These are phyloP conservation scores for Hericium rajendrae DNA, from an alignment of 768 basidiomycete genomes.

Conservation along the genomic window DNA sequence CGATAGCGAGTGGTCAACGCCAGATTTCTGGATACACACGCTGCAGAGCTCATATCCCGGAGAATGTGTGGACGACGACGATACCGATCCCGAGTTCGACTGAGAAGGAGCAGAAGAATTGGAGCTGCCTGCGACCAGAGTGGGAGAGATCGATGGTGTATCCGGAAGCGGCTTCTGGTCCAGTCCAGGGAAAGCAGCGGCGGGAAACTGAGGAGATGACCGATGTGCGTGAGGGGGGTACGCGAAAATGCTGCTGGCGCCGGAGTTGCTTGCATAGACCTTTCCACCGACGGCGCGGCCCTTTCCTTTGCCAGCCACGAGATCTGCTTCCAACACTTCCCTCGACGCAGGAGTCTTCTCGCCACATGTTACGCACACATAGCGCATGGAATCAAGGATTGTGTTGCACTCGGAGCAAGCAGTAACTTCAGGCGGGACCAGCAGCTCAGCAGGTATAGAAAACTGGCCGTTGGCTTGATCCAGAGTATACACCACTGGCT, in stretches of 20 bases:
- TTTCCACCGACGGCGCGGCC: slow-evolving; percentile 19
- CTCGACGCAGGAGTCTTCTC: slow-evolving; percentile 45
- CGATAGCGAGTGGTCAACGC: slow-evolving; percentile 55
- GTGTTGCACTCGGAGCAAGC: slow-evolving; percentile 77
- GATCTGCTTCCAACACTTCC: slow-evolving; percentile 12
- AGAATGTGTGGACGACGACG: slow-evolving; percentile 3
- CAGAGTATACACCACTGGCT: slow-evolving; percentile 20
- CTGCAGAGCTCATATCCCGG: slow-evolving; percentile 82
- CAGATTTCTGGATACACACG: slow-evolving; percentile 67
- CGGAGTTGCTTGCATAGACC: neutral
- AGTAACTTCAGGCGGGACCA: slow-evolving; percentile 56
- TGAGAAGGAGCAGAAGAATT: slow-evolving; percentile 8
- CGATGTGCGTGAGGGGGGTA: slow-evolving; percentile 8
- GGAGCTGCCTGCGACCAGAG: neutral
- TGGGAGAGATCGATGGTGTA: slow-evolving; percentile 20
- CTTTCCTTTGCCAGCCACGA: slow-evolving; percentile 37
- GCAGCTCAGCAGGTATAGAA: slow-evolving; percentile 31
- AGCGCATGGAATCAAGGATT: slow-evolving; percentile 72
- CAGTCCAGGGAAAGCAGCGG: slow-evolving; percentile 2
- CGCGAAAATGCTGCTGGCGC: neutral
- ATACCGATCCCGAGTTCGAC: slow-evolving; percentile 7
- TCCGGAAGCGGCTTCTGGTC: slow-evolving; percentile 38
- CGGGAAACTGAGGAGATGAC: neutral
- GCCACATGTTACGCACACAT: slow-evolving; percentile 84
- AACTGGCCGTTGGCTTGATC: slow-evolving; percentile 1